Percentiles rank a stretch among this genome's conserved stretches.
Evolutionary conservation across 176 grass and related monocot species (phyloP).

Genomic region (Rhynchospora breviuscula): DNA sequence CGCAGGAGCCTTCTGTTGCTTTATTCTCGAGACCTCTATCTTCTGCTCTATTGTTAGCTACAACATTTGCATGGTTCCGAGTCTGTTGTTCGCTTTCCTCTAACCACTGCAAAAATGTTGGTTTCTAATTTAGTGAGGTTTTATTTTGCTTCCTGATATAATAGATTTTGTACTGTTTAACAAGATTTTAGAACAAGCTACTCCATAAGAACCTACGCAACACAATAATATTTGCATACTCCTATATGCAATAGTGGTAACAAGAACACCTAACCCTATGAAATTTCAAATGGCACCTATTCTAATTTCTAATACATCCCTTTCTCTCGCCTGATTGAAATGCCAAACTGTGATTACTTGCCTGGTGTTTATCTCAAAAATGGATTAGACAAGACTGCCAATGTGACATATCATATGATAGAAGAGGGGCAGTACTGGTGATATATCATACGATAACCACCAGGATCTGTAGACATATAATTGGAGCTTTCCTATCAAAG

Average conservation of each 20-base stretch:
- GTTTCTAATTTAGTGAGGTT: too few relatives aligned
- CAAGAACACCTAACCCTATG: conserved; percentile 1
- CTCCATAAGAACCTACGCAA: background rate
- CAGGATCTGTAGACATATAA: background rate
- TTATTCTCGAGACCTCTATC: conserved; percentile 56
- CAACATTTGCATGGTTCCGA: conserved; percentile 29
- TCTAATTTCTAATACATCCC: background rate
- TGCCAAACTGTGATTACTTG: background rate
- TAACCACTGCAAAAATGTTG: conserved; percentile 39
- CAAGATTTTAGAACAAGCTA: background rate
- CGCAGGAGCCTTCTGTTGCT: conserved; percentile 59
- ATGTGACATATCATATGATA: background rate
- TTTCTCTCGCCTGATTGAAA: too few relatives aligned
- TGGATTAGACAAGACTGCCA: background rate
- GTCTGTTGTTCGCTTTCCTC: conserved; percentile 33
- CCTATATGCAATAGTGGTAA: conserved; percentile 5
- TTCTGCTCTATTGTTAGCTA: conserved; percentile 45
- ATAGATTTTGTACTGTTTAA: background rate
- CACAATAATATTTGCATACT: conserved; percentile 16
- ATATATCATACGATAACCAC: too few relatives aligned
- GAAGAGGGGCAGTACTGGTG: background rate
- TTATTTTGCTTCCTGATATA: background rate
- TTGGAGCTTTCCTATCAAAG: background rate
- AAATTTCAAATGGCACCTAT: background rate
- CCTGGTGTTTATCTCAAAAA: background rate